Evolutionary conservation across 2,329 filamentous ascomycete species (phyloP), one percentile per base, ranked within the genome.

Genomic region (Helotiales sp.): DNA sequence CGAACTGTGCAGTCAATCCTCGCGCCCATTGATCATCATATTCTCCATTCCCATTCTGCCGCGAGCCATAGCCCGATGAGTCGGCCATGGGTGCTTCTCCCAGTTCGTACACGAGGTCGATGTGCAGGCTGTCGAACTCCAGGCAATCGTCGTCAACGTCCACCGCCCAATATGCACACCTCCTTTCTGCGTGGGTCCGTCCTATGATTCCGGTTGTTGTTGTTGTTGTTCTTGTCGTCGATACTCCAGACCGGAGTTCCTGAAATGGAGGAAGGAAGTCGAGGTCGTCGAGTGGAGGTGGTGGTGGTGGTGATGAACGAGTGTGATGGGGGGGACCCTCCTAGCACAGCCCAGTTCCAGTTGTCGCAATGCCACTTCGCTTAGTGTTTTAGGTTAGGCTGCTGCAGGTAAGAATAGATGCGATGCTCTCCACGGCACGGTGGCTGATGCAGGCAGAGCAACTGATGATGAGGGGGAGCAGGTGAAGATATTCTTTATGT

Each of bases 1-100:
- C 93, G 79, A 97, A 97, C 76, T 93, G 91, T 75, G 91, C 83
- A 61, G 92, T 90, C 75, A 98, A 83, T 67, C 93, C 92, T 75
- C 88, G 86, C 28, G 93, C 93, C 89, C 90, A 92, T 75, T 87
- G 85, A 76, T 93, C 91, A 76, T 90, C 90, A 74, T 87, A 75
- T 11, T 77, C 71, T 5, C 69, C 68, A 37, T 67, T 67, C 17
- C 59, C 62, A 43, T 69, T 63, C 60, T 71, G 73, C 47, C 67
- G 57, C 34, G 68, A 63, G 20, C 65, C 65, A 61, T 59, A 64
- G 30, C 63, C 66, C 60, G 69, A 72, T 45, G 69, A 68, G 71
- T 74, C 73, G 49, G 73, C 72, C 76, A 77, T 76, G 30, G 47
- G 52, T 34, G 20, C 50, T 22, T 55, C 52, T 34, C 11, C 54